phyloP scores from a whole-genome alignment of 2,329 filamentous ascomycete species.

The Trichoderma sp. region DNA sequence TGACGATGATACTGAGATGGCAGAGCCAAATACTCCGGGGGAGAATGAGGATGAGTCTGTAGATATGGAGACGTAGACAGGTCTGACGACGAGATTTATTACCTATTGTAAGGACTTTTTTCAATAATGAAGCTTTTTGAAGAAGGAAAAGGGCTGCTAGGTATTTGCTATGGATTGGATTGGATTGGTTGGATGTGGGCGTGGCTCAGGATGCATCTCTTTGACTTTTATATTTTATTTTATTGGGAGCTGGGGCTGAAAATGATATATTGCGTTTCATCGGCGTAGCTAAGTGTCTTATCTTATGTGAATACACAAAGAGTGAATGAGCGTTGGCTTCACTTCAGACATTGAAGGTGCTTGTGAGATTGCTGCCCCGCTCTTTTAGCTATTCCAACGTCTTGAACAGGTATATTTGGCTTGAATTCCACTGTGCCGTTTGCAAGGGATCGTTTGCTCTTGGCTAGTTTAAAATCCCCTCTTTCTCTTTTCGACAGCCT shows the following conservation, averaged over 20 bases:
- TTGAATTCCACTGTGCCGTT: too few relatives aligned
- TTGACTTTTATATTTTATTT: too few relatives aligned
- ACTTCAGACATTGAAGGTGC: too few relatives aligned
- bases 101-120: not conserved
- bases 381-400: too few relatives aligned
- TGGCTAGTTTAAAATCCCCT: too few relatives aligned
- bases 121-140: not conserved
- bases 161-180: not conserved
- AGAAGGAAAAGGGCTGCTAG: not conserved
- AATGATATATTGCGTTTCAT: not conserved
- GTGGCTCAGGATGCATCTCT: not conserved
- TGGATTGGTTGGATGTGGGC: not conserved
- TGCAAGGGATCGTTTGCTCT: too few relatives aligned
- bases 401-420: too few relatives aligned
- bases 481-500: too few relatives aligned
- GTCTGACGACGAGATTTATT: not conserved
- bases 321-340: too few relatives aligned
- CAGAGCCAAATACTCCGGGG: constrained; percentile 10
- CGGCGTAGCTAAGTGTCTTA: too few relatives aligned
- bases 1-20: constrained; percentile 25
- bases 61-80: constrained; percentile 17
- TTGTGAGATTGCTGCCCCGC: too few relatives aligned
- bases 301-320: too few relatives aligned
- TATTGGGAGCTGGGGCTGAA: not conserved
- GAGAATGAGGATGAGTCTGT: constrained; percentile 16